Evolutionary conservation across 257 asterid species (phyloP), one percentile per base, ranked within the genome.

Genomic region (Dorcoceras hygrometricum): DNA sequence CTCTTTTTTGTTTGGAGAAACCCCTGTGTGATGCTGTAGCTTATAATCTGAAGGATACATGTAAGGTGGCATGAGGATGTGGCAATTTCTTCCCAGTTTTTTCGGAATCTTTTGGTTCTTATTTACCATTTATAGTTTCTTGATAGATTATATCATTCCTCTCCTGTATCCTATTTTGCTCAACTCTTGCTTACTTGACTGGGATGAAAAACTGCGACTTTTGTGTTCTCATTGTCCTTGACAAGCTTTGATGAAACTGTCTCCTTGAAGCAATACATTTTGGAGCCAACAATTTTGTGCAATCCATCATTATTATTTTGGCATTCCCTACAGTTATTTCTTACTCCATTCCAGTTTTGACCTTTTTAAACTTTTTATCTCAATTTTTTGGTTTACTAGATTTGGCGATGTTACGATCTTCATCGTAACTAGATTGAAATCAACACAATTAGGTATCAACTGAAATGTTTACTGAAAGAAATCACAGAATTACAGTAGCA

Each of bases 1-100:
- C 64, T 57, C 57, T 24, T 74, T 48, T 57, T 67, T 36, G 56
- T 54, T 36, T 16, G 25, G 39, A 39, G 62, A 59, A 34, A 56
- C 31, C 53, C 53, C 20, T 46, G 5, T 46, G 22, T 46, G 20
- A 18, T 16, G 20, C 54, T 46, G 16, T 39, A 39, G 51, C 51
- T 11, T 46, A 46, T 43, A 43, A 43, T 46, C 22, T 46, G 54
- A 46, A 14, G 54, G 9, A 46, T 46, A 46, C 54, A 4, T n/a
- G 22, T 70, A 48, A 56, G 59, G 65, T 23, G 20, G 11, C 57
- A 55, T 4, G 20, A 16, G 2, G 54, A 46, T 46, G 18, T 11
- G 11, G 50, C n/a, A 39, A 39, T 39, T 11, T 39, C 50, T 39
- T 8, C 50, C 18, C 20, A 14, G 53, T 14, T 14, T 43, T 43